These are phyloP conservation scores for Tubosaeta sp. DNA, from an alignment of 768 basidiomycete genomes.

Conservation along the genomic window DNA sequence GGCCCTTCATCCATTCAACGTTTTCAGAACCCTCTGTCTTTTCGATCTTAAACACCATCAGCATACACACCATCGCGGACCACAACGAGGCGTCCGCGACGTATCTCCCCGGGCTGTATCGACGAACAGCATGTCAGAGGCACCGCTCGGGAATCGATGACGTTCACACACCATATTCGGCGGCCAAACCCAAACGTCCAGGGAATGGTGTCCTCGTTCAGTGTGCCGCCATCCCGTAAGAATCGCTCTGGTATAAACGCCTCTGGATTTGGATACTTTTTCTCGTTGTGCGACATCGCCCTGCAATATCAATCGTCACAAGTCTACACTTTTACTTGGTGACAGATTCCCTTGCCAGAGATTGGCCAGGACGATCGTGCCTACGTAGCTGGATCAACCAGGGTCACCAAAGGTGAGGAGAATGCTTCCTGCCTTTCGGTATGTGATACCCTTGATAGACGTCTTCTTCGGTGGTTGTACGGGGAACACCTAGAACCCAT, in stretches of 20 bases:
- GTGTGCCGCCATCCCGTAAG: slow-evolving; percentile 15
- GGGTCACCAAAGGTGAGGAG: no score
- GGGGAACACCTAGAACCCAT: slow-evolving; percentile 35
- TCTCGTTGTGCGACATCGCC: slow-evolving; percentile 39
- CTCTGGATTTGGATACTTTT: slow-evolving; percentile 30
- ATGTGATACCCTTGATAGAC: slow-evolving; percentile 35
- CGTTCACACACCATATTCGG: slow-evolving; percentile 14
- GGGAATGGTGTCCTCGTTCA: slow-evolving; percentile 10
- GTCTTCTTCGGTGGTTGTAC: slow-evolving; percentile 34
- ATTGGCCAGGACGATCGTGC: slow-evolving; percentile 9
- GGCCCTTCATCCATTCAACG: slow-evolving; percentile 17
- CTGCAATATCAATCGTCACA: slow-evolving; percentile 13
- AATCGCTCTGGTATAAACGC: slow-evolving; percentile 39
- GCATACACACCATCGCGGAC: slow-evolving; percentile 19
- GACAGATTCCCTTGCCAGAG: slow-evolving; percentile 1
- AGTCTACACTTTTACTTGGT: no score
- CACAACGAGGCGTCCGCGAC: slow-evolving; percentile 20
- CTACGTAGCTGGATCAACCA: not conserved
- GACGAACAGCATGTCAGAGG: not conserved
- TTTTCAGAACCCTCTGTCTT: slow-evolving; percentile 13
- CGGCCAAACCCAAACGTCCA: slow-evolving; percentile 21
- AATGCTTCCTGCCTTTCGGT: slow-evolving; percentile 15
- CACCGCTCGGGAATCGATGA: not conserved
- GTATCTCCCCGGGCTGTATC: slow-evolving; percentile 16
- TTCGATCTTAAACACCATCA: slow-evolving; percentile 15